These are phyloP conservation scores for Colletotrichum sp. DNA, from an alignment of 2,329 filamentous ascomycete genomes.

Conservation along the genomic window DNA sequence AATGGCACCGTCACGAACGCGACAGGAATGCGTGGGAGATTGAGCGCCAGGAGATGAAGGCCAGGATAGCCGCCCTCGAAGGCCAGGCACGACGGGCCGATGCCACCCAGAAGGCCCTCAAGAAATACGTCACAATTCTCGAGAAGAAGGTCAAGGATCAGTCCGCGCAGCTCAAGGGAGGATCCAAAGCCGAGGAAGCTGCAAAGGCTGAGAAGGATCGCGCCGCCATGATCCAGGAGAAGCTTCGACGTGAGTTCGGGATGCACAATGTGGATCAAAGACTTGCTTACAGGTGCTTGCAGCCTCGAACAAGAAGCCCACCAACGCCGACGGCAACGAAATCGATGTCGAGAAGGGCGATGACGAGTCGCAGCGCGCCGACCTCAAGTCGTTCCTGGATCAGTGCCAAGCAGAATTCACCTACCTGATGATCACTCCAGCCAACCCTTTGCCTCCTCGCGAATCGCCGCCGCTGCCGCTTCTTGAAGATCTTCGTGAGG, in stretches of 20 bases:
- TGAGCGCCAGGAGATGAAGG: conserved; percentile 98
- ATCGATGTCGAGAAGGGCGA: conserved; percentile 48
- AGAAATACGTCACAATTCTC: conserved; percentile 88
- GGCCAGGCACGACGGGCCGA: conserved; percentile 87
- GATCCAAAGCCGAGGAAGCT: conserved; percentile 45
- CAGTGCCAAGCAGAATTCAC: conserved; percentile 70
- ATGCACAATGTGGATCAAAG: neutral
- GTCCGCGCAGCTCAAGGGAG: conserved; percentile 70
- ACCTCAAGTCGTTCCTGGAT: conserved; percentile 66
- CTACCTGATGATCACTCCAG: conserved; percentile 71
- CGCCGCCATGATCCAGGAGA: conserved; percentile 59
- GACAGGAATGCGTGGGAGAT: conserved; percentile 99
- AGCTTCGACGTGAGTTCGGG: conserved; percentile 53
- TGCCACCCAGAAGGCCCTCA: conserved; percentile 85
- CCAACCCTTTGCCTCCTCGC: conserved; percentile 68
- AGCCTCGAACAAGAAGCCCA: conserved; percentile 13
- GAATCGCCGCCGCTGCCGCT: conserved; percentile 64
- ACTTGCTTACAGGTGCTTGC: neutral
- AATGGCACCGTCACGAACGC: conserved; percentile 98
- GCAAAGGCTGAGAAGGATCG: conserved; percentile 55
- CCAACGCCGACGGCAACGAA: conserved; percentile 50
- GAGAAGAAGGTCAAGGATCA: conserved; percentile 89
- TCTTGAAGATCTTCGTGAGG: conserved; percentile 64
- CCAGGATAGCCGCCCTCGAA: conserved; percentile 91
- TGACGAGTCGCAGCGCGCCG: conserved; percentile 55